Percentiles rank a stretch among this genome's conserved stretches.
phyloP scores from a whole-genome alignment of 1,284 basidiomycete genomes.

The Irpex sp. region DNA sequence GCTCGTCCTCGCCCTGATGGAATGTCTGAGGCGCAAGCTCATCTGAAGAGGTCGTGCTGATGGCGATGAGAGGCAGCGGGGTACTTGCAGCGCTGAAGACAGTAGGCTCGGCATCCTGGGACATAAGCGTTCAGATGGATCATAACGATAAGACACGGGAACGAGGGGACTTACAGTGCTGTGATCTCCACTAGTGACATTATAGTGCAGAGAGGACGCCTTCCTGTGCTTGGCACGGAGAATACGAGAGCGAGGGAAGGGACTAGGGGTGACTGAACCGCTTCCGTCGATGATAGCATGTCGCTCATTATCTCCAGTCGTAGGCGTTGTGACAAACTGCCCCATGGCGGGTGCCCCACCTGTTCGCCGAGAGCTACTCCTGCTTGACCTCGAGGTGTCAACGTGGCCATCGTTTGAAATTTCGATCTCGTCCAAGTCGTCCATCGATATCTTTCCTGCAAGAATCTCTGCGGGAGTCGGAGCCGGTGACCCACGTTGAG shows the following conservation, averaged over 20 bases:
- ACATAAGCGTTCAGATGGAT: neutral
- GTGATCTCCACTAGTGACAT: conserved; percentile 2
- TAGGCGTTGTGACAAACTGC: conserved; percentile 39
- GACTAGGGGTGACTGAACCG: conserved; percentile 53
- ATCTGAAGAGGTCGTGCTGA: conserved; percentile 27
- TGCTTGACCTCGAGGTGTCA: conserved; percentile 17
- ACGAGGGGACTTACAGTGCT: conserved; percentile 5
- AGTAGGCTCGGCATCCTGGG: conserved; percentile 3
- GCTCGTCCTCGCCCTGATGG: conserved; percentile 26
- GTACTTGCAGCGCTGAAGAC: neutral
- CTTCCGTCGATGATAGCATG: conserved; percentile 60
- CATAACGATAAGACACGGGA: neutral
- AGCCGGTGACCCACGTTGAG: conserved; percentile 29
- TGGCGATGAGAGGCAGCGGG: conserved; percentile 13
- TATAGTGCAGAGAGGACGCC: conserved; percentile 3
- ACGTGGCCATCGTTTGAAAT: conserved; percentile 30
- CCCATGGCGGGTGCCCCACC: conserved; percentile 46
- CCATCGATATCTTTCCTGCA: conserved; percentile 46
- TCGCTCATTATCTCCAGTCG: conserved; percentile 26
- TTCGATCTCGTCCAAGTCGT: conserved; percentile 40
- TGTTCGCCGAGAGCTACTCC: conserved; percentile 15
- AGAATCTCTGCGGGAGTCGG: conserved; percentile 65
- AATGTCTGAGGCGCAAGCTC: conserved; percentile 26
- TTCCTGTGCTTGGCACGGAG: conserved; percentile 15
- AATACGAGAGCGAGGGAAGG: conserved; percentile 44